Base-by-base conservation (phyloP, 1,284 basidiomycete genomes). In the Meira miltonrushii region DNA sequence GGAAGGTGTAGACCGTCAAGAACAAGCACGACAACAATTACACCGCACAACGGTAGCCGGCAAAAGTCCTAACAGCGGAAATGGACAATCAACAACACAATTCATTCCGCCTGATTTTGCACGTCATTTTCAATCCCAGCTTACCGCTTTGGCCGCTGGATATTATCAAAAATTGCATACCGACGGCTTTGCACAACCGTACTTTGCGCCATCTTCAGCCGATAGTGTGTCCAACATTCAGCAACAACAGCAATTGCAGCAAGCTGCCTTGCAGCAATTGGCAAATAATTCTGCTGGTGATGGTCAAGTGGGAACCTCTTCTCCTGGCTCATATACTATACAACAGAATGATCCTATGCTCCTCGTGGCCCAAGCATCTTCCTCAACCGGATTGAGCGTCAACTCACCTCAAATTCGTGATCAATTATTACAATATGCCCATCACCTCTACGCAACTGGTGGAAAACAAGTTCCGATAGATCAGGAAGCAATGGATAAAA, bases 51-150 rank as follows among this genome's bases (percentile, higher is more conserved):
- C 70, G 51, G 57, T 72, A 41, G 59, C 66, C 54, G 59, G 57
- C 47, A 60, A 65, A 39, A 57, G 55, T 15, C 21, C 37, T 25
- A 41, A 6, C 52, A 53, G 28, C 49, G 38, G 59, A 10, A 49
- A n/a, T 28, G 58, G 57, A 8, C 58, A 60, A 11, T 47, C 60
- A 13, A 15, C 60, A 21, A 61, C 60, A 4, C 23, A 61, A 8
- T 69, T 72, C 60, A 73, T 73, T 54, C 72, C 72, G 2, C 71
- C 71, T 2, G 71, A 75, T 60, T 68, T 73, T 65, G 72, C 72
- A 8, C 71, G 71, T 38, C 72, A 75, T 56, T 75, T 73, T 25
- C 62, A 65, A 39, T 65, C 69, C 8, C 72, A 73, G 57, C 66
- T 75, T 1, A 66, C 64, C n/a, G 66, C 71, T 0, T 61, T 75